phyloP scores from a whole-genome alignment of 1,284 basidiomycete genomes.

The Trichosporon coremiiforme region DNA sequence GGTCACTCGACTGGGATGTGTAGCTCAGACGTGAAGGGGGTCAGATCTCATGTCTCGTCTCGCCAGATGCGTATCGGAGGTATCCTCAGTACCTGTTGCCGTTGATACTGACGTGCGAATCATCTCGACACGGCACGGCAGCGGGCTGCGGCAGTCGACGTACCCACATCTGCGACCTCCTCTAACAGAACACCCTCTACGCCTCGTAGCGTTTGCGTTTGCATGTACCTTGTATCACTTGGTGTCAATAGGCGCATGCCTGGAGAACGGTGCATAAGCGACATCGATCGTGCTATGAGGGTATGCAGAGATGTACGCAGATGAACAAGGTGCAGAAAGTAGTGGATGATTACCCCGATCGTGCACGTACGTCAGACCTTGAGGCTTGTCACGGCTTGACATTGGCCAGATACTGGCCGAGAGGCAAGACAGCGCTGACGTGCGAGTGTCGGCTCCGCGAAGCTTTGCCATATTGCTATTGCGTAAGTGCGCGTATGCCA shows the following conservation, averaged over 20 bases:
- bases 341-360: background rate
- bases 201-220: background rate
- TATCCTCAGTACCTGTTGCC: conserved; percentile 1
- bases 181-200: background rate
- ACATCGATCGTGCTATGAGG: background rate
- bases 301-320: background rate
- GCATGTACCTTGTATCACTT: background rate
- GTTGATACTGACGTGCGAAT: conserved; percentile 7
- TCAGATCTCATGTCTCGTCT: background rate
- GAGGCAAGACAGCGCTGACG: background rate
- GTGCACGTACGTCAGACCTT: background rate
- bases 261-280: background rate
- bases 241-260: background rate
- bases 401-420: background rate
- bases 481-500: background rate
- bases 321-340: background rate
- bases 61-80: conserved; percentile 1
- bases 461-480: background rate
- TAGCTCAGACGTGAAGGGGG: conserved; percentile 10
- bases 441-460: background rate
- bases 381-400: background rate
- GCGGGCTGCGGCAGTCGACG: background rate
- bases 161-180: background rate
- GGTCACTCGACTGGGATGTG: background rate
- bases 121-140: background rate